Evolutionary conservation across 2,329 filamentous ascomycete species (phyloP).

Genomic region (Calonectria multiphialidica): DNA sequence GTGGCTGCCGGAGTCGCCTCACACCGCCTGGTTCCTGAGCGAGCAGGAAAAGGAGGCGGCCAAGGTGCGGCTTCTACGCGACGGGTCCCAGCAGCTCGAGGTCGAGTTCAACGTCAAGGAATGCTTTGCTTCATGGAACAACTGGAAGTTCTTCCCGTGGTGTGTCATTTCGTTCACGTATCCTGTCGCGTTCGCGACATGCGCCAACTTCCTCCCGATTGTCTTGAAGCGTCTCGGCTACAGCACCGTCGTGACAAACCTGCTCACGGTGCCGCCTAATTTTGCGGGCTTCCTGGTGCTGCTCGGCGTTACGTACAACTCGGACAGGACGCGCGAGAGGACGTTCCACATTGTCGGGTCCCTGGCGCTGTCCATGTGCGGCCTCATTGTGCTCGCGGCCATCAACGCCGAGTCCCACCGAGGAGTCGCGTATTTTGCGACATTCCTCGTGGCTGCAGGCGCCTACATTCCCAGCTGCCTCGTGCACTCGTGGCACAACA

Average conservation of each 20-base stretch:
- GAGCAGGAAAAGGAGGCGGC: conserved; percentile 57
- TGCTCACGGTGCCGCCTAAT: conserved; percentile 63
- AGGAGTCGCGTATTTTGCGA: conserved; percentile 62
- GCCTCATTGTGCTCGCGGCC: conserved; percentile 57
- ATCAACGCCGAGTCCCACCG: conserved; percentile 56
- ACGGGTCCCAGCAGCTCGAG: conserved; percentile 53
- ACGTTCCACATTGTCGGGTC: conserved; percentile 56
- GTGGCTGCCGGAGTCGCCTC: conserved; percentile 49
- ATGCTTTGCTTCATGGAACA: conserved; percentile 56
- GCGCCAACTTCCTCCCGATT: conserved; percentile 57
- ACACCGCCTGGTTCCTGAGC: conserved; percentile 54
- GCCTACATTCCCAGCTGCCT: conserved; percentile 61
- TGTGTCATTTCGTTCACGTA: conserved; percentile 61
- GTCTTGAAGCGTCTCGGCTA: conserved; percentile 60
- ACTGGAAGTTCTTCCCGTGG: conserved; percentile 54
- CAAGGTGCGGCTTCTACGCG: conserved; percentile 53
- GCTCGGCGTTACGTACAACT: conserved; percentile 56
- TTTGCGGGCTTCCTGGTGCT: conserved; percentile 59
- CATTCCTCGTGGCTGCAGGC: conserved; percentile 59
- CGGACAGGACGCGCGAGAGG: conserved; percentile 58
- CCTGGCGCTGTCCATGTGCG: conserved; percentile 54
- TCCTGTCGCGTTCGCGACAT: conserved; percentile 57
- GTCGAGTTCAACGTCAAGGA: conserved; percentile 53
- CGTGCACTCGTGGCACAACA: conserved; percentile 65
- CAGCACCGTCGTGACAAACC: conserved; percentile 58